Base-by-base conservation (phyloP, 2,329 filamentous ascomycete genomes). In the Pezicula carpinea region DNA sequence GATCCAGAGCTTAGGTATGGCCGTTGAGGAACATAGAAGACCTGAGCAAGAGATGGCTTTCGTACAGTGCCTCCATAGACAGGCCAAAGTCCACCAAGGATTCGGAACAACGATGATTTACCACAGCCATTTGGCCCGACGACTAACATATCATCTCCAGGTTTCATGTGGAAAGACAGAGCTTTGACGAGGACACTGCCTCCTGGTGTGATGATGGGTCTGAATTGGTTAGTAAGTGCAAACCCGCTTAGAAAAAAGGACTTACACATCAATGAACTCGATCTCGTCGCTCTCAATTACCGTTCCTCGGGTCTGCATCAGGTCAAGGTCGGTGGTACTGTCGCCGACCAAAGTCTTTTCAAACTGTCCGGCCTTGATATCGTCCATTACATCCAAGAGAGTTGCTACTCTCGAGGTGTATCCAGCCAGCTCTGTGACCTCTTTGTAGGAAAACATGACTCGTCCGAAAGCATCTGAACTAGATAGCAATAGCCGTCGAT, bases 21-120 rank as follows among this genome's bases (percentile, higher is more conserved):
- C 2, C 93, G 83, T 63, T 99, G 93, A 0, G 93, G 93, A 54
- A 99, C 95, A 70, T 99, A 99, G 70, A 97, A 99, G 63, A 99
- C 97, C 64, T 93, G 87, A 56, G 88, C 83, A 60, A 92, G 93
- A 2, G 87, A 83, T 1, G 93, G 93, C 66, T 97, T 97, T 60
- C 89, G 79, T 17, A 99, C 93, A 1, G 81, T 89, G 43, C 93
- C 93, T 54, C 93, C 92, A 66, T 99, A 99, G 11, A 97, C 93
- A 14, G 93, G 93, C 93, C 93, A 99, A 3, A 99, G 75, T 0
- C 93, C 93, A 51, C 93, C 93, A 1, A 99, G 79, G 57, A 99
- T 99, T 32, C 93, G 84, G 79, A 99, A 99, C 3, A 99, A 77
- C 14, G 87, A 95, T 0, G 89, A 96, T 68, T 99, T 99, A 35